These are phyloP conservation scores for Vitis hybrid DNA, from an alignment of 177 flowering plant species.

Conservation along the genomic window DNA sequence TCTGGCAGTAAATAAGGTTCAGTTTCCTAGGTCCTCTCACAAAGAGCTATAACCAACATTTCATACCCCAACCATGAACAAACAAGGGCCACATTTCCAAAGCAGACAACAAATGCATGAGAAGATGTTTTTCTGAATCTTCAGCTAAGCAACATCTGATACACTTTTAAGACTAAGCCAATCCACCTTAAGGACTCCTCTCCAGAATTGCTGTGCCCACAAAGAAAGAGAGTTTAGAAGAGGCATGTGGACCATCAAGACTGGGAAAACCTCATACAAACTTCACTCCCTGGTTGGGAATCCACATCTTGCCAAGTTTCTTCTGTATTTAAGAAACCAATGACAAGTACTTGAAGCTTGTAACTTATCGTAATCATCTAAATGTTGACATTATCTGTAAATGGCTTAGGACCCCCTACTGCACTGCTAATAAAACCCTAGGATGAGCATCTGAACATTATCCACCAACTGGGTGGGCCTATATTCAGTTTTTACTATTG, in stretches of 20 bases:
- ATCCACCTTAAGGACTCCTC: neutral
- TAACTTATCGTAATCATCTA: neutral
- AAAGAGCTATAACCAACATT: neutral
- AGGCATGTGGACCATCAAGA: no score
- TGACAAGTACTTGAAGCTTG: neutral
- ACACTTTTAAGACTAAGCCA: neutral
- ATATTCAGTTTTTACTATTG: no score
- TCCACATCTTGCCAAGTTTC: neutral
- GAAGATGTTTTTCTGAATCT: no score
- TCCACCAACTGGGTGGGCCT: neutral
- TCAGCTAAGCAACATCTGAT: no score
- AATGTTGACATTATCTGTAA: neutral
- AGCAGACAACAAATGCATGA: neutral
- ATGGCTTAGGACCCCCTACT: neutral
- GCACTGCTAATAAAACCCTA: neutral
- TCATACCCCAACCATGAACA: neutral
- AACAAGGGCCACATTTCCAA: neutral
- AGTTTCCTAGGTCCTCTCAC: neutral
- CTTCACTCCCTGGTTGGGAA: no score
- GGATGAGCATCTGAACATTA: neutral
- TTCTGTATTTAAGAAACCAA: neutral
- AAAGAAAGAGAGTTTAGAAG: no score
- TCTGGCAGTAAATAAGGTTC: neutral
- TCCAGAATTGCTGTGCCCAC: neutral
- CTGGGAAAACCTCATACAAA: no score